Evolutionary conservation across 805 yeast genomes (phyloP).

Genomic region (Candida sonorensis): DNA sequence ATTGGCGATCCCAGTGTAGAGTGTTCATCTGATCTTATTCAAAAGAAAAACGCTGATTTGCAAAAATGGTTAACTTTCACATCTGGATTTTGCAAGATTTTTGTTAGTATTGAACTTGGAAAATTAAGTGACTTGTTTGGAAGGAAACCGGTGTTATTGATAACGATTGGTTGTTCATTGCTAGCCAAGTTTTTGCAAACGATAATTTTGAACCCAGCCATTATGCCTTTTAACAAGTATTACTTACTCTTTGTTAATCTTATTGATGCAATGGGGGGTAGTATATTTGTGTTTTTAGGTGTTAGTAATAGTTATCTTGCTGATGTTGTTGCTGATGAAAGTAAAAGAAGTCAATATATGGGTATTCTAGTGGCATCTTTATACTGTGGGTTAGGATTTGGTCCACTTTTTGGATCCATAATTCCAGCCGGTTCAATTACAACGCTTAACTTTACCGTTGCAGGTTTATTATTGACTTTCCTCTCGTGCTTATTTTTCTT

Average conservation of each 20-base stretch:
- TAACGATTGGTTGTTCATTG: slow-evolving; percentile 13
- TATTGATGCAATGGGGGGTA: slow-evolving; percentile 55
- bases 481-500: slow-evolving; percentile 33
- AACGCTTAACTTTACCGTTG: slow-evolving; percentile 13
- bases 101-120: slow-evolving; percentile 59
- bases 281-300: slow-evolving; percentile 47
- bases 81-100: slow-evolving; percentile 37
- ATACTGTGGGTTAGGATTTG: slow-evolving; percentile 54
- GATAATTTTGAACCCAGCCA: slow-evolving; percentile 17
- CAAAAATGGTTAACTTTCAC: slow-evolving; percentile 37
- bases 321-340: slow-evolving; percentile 63
- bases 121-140: slow-evolving; percentile 60
- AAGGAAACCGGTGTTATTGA: slow-evolving; percentile 41
- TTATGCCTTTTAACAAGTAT: slow-evolving; percentile 24
- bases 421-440: slow-evolving; percentile 28
- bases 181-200: slow-evolving; percentile 9
- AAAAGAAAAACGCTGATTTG: slow-evolving; percentile 39
- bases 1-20: slow-evolving; percentile 3
- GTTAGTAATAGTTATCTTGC: slow-evolving; percentile 63
- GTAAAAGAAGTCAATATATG: slow-evolving; percentile 48
- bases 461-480: slow-evolving; percentile 27
- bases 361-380: slow-evolving; percentile 55
- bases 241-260: slow-evolving; percentile 37
- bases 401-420: slow-evolving; percentile 54
- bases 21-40: slow-evolving; percentile 30